Evolutionary conservation across 805 yeast species (phyloP).

Genomic region (Kuraishia ogatae): DNA sequence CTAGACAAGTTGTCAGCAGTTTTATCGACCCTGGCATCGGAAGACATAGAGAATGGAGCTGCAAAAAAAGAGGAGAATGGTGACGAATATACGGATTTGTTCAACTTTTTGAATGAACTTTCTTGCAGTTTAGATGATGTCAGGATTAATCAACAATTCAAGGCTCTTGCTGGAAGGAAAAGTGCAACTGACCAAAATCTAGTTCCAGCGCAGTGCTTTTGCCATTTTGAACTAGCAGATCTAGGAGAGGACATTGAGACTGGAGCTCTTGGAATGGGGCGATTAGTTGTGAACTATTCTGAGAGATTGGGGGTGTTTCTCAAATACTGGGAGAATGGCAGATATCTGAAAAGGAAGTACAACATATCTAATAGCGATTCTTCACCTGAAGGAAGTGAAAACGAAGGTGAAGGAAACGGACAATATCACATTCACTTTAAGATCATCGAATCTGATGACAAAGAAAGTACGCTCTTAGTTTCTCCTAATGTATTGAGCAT

Average conservation of each 20-base stretch:
- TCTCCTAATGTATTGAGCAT: background rate
- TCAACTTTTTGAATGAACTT: slow-evolving; percentile 20
- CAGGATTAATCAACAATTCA: slow-evolving; percentile 7
- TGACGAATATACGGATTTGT: slow-evolving; percentile 14
- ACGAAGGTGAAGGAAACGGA: background rate
- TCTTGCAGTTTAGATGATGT: slow-evolving; percentile 15
- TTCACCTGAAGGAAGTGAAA: background rate
- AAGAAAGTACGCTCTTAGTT: background rate
- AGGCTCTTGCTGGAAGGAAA: background rate
- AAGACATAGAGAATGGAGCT: slow-evolving; percentile 3
- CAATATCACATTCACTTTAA: slow-evolving; percentile 18
- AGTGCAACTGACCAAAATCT: background rate
- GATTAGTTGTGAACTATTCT: slow-evolving; percentile 16
- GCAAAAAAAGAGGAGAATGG: slow-evolving; percentile 8
- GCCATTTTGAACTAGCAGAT: background rate
- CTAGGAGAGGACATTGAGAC: slow-evolving; percentile 9
- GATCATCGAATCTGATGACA: slow-evolving; percentile 13
- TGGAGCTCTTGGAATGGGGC: slow-evolving; percentile 18
- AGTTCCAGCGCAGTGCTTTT: background rate
- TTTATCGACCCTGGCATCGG: background rate
- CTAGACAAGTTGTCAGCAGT: slow-evolving; percentile 20
- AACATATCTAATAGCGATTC: background rate
- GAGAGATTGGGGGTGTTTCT: slow-evolving; percentile 23
- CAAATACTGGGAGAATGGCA: slow-evolving; percentile 23
- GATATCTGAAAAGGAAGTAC: slow-evolving; percentile 13